Percentiles rank a stretch among this genome's conserved stretches.
phyloP scores from a whole-genome alignment of 495 filamentous ascomycete genomes.

The Extremus antarcticus region DNA sequence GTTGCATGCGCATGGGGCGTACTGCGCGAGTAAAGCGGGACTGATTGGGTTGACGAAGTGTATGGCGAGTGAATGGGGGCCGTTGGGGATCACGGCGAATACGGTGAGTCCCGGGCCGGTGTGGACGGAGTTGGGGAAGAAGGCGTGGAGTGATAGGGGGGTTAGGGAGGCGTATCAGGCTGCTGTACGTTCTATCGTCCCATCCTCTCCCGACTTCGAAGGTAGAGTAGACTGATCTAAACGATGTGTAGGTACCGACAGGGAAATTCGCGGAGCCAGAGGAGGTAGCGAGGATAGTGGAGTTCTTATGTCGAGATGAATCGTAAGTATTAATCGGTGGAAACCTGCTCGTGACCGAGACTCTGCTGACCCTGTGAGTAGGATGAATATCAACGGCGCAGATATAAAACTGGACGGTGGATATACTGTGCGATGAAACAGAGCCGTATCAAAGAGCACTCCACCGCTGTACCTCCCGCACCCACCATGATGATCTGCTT shows the following conservation, averaged over 20 bases:
- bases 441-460: too few species aligned
- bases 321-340: too few species aligned
- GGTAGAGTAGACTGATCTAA: neutral
- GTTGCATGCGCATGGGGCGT: conserved; percentile 12
- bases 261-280: conserved; percentile 13
- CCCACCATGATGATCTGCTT: too few species aligned
- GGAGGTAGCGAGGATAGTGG: conserved; percentile 10
- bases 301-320: conserved; percentile 10
- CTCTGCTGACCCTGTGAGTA: too few species aligned
- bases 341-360: too few species aligned
- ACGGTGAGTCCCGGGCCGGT: conserved; percentile 51
- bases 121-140: conserved; percentile 17
- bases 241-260: conserved; percentile 6
- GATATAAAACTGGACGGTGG: conserved; percentile 18
- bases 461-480: too few species aligned
- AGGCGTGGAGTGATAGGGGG: conserved; percentile 13
- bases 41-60: conserved; percentile 13
- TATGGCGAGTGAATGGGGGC: conserved; percentile 19
- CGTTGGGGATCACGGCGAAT: conserved; percentile 11
- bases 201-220: neutral
- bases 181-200: too few species aligned
- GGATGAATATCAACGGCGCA: conserved; percentile 14
- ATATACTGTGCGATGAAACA: conserved; percentile 4
- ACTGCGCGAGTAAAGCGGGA: conserved; percentile 19
- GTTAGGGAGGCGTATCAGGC: conserved; percentile 8